Percentiles rank a stretch among this genome's conserved stretches.
phyloP scores from a whole-genome alignment of 805 yeast genomes.

The Yarrowia porcina region DNA sequence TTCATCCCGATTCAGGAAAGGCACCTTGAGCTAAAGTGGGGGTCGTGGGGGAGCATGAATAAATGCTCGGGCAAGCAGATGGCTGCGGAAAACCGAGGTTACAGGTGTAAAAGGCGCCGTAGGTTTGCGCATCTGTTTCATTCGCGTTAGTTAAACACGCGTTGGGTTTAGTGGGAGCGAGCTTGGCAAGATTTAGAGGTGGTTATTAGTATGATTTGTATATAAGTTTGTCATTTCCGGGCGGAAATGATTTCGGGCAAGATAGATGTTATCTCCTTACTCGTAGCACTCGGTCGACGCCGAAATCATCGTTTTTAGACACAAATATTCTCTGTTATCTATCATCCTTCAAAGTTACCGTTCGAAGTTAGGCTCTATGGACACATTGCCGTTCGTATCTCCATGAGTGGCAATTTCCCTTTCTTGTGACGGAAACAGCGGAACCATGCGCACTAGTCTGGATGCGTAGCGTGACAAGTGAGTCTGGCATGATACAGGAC shows the following conservation, averaged over 20 bases:
- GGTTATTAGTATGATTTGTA: no score
- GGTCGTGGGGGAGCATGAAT: no score
- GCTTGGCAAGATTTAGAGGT: no score
- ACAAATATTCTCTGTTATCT: no score
- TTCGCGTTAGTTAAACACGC: neutral
- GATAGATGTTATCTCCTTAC: no score
- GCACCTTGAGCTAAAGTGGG: neutral
- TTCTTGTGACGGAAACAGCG: neutral
- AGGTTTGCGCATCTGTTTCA: neutral
- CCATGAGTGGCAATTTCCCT: neutral
- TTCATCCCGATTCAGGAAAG: neutral
- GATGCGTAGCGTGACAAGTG: neutral
- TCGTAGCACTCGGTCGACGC: no score
- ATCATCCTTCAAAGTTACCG: neutral
- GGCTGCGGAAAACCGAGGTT: no score
- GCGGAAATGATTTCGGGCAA: no score
- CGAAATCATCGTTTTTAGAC: no score
- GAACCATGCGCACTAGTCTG: neutral
- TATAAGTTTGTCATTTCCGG: no score
- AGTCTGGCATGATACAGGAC: no score
- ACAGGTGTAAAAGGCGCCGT: neutral
- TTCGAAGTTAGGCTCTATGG: neutral
- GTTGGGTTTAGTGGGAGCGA: neutral
- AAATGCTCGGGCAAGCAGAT: no score
- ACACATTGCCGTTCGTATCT: constrained; percentile 1